phyloP scores from a whole-genome alignment of 768 basidiomycete genomes.

The Termitomyces sp. region DNA sequence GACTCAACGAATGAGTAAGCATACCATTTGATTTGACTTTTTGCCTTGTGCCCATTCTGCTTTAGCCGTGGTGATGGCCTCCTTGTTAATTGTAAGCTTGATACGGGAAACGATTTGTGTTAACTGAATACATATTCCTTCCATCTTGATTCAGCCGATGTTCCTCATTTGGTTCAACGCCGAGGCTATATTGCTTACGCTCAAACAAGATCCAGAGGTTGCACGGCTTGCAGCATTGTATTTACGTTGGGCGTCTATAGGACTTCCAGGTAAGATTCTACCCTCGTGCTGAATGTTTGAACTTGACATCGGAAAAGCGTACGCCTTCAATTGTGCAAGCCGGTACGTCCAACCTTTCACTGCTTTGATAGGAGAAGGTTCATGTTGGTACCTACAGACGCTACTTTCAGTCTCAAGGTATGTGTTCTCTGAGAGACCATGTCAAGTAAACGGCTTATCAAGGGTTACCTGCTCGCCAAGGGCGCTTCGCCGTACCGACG shows the following conservation, averaged over 20 bases:
- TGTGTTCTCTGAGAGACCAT: not conserved
- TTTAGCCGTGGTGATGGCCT: constrained; percentile 57
- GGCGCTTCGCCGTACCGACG: constrained; percentile 82
- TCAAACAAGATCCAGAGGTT: constrained; percentile 81
- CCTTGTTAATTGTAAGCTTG: constrained; percentile 51
- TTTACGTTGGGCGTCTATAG: constrained; percentile 68
- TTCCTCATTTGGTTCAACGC: constrained; percentile 76
- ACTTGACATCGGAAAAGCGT: constrained; percentile 24
- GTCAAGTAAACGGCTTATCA: not conserved
- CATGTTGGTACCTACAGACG: constrained; percentile 30
- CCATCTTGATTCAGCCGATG: constrained; percentile 42
- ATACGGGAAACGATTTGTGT: constrained; percentile 3
- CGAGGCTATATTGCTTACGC: constrained; percentile 67
- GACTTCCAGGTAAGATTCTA: constrained; percentile 55
- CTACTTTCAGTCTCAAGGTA: constrained; percentile 83
- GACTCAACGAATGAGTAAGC: constrained; percentile 81
- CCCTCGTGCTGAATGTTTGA: not conserved
- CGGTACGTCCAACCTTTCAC: constrained; percentile 22
- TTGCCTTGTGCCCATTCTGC: too few species aligned
- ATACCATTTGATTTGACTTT: too few species aligned
- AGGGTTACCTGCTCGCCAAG: constrained; percentile 24
- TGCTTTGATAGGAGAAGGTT: not conserved
- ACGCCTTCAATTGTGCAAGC: constrained; percentile 48
- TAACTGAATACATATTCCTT: not conserved
- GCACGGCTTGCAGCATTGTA: constrained; percentile 73